Percentiles rank a stretch among this genome's conserved stretches.
phyloP scores from a whole-genome alignment of 1,284 basidiomycete species.

The Ganoderma sp. region DNA sequence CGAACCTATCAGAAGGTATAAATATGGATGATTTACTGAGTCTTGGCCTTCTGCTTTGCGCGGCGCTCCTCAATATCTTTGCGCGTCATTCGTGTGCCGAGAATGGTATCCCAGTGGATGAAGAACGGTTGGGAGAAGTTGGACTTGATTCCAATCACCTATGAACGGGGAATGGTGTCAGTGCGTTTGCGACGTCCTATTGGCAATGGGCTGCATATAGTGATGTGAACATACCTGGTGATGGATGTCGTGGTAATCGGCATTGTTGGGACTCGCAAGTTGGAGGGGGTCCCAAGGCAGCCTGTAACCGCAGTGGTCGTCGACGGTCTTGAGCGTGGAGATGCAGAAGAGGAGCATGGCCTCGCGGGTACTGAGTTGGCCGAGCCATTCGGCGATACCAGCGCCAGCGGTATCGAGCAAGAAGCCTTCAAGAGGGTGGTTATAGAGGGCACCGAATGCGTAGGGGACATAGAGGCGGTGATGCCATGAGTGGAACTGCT shows the following conservation, averaged over 20 bases:
- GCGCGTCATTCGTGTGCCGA: slow-evolving; percentile 85
- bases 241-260: slow-evolving; percentile 98
- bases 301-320: slow-evolving; percentile 95
- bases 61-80: slow-evolving; percentile 61
- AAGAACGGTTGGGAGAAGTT: slow-evolving; percentile 98
- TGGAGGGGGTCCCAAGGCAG: slow-evolving; percentile 92
- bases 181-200: neutral
- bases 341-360: slow-evolving; percentile 86
- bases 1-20: neutral
- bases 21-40: slow-evolving; percentile 11
- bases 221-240: slow-evolving; percentile 69
- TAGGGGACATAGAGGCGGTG: slow-evolving; percentile 98
- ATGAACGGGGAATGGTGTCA: slow-evolving; percentile 12
- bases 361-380: slow-evolving; percentile 82
- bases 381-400: slow-evolving; percentile 73
- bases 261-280: slow-evolving; percentile 88
- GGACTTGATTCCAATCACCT: slow-evolving; percentile 92
- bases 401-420: slow-evolving; percentile 89
- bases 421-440: slow-evolving; percentile 93
- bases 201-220: neutral
- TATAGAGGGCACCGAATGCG: slow-evolving; percentile 97
- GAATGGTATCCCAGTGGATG: slow-evolving; percentile 82
- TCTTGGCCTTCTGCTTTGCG: slow-evolving; percentile 36
- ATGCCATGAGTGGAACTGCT: slow-evolving; percentile 92
- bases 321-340: slow-evolving; percentile 93